Percentiles rank a stretch among this genome's conserved stretches.
Evolutionary conservation across 139 green algal species (phyloP).

Genomic region (Edaphochlamys debaryana): DNA sequence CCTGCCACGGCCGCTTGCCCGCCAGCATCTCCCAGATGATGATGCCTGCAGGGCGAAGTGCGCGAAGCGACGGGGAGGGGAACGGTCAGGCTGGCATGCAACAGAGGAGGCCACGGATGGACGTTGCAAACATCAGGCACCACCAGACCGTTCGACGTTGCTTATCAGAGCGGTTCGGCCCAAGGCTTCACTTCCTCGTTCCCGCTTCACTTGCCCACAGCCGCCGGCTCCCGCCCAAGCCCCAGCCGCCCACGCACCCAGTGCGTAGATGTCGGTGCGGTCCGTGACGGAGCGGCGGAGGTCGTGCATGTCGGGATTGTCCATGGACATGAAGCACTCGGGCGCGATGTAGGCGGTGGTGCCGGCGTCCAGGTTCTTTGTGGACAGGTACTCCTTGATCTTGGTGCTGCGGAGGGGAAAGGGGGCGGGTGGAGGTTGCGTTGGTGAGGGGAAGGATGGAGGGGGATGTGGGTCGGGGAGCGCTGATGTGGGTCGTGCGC

Average conservation of each 20-base stretch:
- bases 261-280: slow-evolving; percentile 37
- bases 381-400: slow-evolving; percentile 49
- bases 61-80: background rate
- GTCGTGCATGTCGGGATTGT: slow-evolving; percentile 46
- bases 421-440: too few species aligned
- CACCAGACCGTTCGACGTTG: too few species aligned
- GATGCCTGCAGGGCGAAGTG: slow-evolving; percentile 13
- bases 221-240: too few species aligned
- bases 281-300: slow-evolving; percentile 29
- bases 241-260: background rate
- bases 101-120: too few species aligned
- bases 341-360: slow-evolving; percentile 58
- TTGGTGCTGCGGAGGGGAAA: slow-evolving; percentile 18
- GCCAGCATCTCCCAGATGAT: slow-evolving; percentile 59
- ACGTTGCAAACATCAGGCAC: too few species aligned
- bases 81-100: too few species aligned
- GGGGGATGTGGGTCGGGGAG: too few species aligned
- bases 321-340: slow-evolving; percentile 46
- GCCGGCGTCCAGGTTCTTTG: slow-evolving; percentile 51
- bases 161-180: too few species aligned
- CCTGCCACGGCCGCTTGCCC: slow-evolving; percentile 50
- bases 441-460: too few species aligned
- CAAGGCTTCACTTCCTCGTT: too few species aligned
- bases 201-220: too few species aligned
- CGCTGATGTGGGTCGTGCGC: too few species aligned